These are phyloP conservation scores for Lichtheimia ornata DNA, from an alignment of 371 early-diverging fungal genomes.

Conservation along the genomic window DNA sequence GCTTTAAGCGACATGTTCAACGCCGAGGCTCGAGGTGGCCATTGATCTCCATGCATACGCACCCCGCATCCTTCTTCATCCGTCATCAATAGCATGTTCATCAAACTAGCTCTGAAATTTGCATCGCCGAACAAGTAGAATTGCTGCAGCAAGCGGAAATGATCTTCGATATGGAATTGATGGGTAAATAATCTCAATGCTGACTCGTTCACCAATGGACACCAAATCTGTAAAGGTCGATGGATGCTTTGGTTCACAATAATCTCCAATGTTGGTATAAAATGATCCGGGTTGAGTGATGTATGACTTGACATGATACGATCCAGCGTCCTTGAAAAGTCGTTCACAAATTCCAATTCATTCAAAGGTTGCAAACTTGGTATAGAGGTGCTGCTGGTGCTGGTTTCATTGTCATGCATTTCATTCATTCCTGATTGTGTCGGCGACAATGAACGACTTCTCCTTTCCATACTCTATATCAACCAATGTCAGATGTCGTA, in stretches of 20 bases:
- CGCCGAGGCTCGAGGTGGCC: constrained; percentile 50
- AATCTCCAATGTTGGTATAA: constrained; percentile 37
- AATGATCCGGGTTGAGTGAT: constrained; percentile 2
- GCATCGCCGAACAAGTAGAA: constrained; percentile 47
- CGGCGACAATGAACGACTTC: neutral
- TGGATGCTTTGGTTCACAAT: constrained; percentile 34
- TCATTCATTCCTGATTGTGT: constrained; percentile 7
- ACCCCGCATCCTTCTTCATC: constrained; percentile 12
- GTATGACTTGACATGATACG: constrained; percentile 13
- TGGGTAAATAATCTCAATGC: constrained; percentile 49
- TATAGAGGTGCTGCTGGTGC: neutral
- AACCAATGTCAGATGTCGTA: neutral
- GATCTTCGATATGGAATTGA: constrained; percentile 44
- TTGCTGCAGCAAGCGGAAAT: constrained; percentile 37
- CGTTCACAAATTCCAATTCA: constrained; percentile 7
- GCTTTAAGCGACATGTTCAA: constrained; percentile 43
- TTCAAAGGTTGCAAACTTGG: neutral
- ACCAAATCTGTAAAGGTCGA: constrained; percentile 36
- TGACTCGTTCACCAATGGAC: constrained; percentile 48
- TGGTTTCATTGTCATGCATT: neutral
- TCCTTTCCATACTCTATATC: neutral
- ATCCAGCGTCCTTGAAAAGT: constrained; percentile 17
- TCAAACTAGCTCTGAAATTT: constrained; percentile 34
- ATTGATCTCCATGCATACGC: constrained; percentile 14
- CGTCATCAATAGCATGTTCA: constrained; percentile 32